Evolutionary conservation across 306 rosid species (phyloP).

Genomic region (Prunus mongolica): DNA sequence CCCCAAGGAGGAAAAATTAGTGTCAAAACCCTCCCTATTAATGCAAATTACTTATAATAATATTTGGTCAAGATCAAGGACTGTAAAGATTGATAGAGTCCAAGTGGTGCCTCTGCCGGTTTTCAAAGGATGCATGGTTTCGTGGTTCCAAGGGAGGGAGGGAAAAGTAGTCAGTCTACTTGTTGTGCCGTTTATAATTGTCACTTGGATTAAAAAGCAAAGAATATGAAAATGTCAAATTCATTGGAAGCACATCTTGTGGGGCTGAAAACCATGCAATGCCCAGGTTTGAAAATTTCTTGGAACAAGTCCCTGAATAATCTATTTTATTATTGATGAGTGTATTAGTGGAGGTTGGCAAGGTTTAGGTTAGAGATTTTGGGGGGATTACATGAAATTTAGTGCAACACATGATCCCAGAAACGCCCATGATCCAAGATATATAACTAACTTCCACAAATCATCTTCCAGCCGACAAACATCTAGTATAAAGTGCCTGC

Average conservation of each 20-base stretch:
- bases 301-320: neutral
- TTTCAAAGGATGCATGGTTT: neutral
- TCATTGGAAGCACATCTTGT: neutral
- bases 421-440: constrained; percentile 50
- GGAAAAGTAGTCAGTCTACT: neutral
- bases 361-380: neutral
- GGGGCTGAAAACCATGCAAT: neutral
- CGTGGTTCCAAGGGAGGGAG: no score
- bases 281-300: neutral
- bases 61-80: neutral
- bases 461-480: constrained; percentile 16
- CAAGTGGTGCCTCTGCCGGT: neutral
- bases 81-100: neutral
- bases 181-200: neutral
- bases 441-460: constrained; percentile 22
- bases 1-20: neutral
- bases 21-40: neutral
- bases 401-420: constrained; percentile 49
- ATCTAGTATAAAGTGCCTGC: neutral
- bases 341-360: neutral
- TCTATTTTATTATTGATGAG: neutral
- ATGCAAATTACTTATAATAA: neutral
- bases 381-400: constrained; percentile 24
- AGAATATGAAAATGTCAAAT: neutral
- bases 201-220: neutral